Evolutionary conservation across 2,329 filamentous ascomycete species (phyloP).

Genomic region (Monilinia polystroma): DNA sequence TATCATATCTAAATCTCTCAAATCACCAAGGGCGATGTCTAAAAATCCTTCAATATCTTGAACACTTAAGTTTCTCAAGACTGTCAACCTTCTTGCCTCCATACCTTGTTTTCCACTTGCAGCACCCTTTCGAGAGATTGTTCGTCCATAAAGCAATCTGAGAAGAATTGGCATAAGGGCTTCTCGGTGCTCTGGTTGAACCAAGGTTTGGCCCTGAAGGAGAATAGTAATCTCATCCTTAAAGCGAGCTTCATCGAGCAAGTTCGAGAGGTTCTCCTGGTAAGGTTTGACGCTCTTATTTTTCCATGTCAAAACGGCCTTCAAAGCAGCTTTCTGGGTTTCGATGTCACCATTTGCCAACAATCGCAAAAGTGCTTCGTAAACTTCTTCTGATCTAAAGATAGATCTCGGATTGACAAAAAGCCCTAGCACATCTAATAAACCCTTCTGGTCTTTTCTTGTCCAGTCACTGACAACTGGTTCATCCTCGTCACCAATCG

Average conservation of each 20-base stretch:
- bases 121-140: conserved; percentile 77
- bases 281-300: conserved; percentile 72
- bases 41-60: conserved; percentile 79
- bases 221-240: conserved; percentile 92
- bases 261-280: conserved; percentile 78
- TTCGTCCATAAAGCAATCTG: conserved; percentile 82
- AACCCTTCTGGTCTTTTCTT: conserved; percentile 77
- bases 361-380: conserved; percentile 69
- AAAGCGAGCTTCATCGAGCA: conserved; percentile 88
- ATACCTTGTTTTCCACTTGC: conserved; percentile 78
- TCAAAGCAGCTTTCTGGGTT: conserved; percentile 80
- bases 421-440: conserved; percentile 77
- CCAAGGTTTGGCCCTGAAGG: conserved; percentile 70
- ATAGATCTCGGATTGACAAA: conserved; percentile 86
- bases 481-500: conserved; percentile 34
- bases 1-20: conserved; percentile 61
- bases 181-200: conserved; percentile 69
- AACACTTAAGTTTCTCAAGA: conserved; percentile 73
- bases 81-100: conserved; percentile 75
- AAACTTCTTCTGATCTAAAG: conserved; percentile 74
- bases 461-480: conserved; percentile 57
- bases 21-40: conserved; percentile 72
- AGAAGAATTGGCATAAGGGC: conserved; percentile 83
- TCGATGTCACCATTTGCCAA: conserved; percentile 87
- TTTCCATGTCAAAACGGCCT: conserved; percentile 88